These are phyloP conservation scores for Sarocladium brachiariae DNA, from an alignment of 2,329 filamentous ascomycete species.

Conservation along the genomic window DNA sequence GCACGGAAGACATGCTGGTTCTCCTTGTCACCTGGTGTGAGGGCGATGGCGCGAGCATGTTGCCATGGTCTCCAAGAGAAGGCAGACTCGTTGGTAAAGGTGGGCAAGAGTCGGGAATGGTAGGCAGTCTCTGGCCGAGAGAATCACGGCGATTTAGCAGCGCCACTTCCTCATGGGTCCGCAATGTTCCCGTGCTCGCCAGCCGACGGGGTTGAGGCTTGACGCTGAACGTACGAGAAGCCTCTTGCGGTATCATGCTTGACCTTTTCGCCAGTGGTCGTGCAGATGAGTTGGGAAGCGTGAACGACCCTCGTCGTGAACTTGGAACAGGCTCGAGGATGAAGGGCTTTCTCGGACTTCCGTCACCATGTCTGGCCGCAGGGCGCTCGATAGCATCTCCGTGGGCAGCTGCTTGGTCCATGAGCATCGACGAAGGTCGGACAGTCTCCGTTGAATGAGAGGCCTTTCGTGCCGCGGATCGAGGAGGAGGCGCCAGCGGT, in stretches of 20 bases:
- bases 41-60: background rate
- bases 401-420: constrained; percentile 44
- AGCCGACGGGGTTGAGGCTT: background rate
- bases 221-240: background rate
- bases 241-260: background rate
- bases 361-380: constrained; percentile 18
- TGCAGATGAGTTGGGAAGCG: background rate
- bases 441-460: constrained; percentile 41
- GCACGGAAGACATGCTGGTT: constrained; percentile 16
- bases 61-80: background rate
- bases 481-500: constrained; percentile 13
- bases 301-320: background rate
- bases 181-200: background rate
- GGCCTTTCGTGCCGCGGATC: constrained; percentile 28
- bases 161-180: background rate
- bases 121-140: background rate
- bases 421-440: constrained; percentile 46
- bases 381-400: constrained; percentile 22
- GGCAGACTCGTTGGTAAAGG: background rate
- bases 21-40: constrained; percentile 10
- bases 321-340: background rate
- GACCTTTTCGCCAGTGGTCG: background rate
- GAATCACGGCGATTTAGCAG: background rate
- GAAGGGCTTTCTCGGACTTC: background rate
- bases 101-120: background rate